These are phyloP conservation scores for Murraya paniculata DNA, from an alignment of 345 rosid species.

Conservation along the genomic window DNA sequence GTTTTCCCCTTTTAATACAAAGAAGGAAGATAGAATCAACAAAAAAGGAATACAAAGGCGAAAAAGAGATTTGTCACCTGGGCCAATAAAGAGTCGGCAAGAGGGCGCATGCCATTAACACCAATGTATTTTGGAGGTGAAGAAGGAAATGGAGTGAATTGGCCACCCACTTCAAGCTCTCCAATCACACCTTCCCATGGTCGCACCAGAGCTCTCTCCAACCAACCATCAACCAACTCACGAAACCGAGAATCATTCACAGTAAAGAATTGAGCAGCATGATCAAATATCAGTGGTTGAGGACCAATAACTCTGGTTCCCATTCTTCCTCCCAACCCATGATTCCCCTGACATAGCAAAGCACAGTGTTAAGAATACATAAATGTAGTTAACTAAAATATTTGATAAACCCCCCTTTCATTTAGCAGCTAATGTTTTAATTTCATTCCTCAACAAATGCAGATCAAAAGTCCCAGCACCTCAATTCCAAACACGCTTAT, in stretches of 20 bases:
- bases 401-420: too few relatives aligned
- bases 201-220: conserved; percentile 66
- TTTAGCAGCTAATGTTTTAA: too few relatives aligned
- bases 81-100: conserved; percentile 71
- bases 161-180: conserved; percentile 74
- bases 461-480: too few relatives aligned
- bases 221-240: conserved; percentile 64
- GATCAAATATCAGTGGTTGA: conserved; percentile 67
- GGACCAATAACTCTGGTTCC: conserved; percentile 76
- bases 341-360: conserved; percentile 53
- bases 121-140: conserved; percentile 68
- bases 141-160: conserved; percentile 53
- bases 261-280: conserved; percentile 89
- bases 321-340: conserved; percentile 97
- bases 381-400: neutral
- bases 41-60: neutral
- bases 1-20: neutral
- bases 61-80: conserved; percentile 37
- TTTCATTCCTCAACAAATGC: too few relatives aligned
- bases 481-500: too few relatives aligned
- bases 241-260: conserved; percentile 65
- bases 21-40: neutral
- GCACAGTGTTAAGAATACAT: too few relatives aligned
- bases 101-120: conserved; percentile 77
- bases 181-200: conserved; percentile 75